phyloP scores from a whole-genome alignment of 345 rosid genomes.

The Rubroshorea leprosula region DNA sequence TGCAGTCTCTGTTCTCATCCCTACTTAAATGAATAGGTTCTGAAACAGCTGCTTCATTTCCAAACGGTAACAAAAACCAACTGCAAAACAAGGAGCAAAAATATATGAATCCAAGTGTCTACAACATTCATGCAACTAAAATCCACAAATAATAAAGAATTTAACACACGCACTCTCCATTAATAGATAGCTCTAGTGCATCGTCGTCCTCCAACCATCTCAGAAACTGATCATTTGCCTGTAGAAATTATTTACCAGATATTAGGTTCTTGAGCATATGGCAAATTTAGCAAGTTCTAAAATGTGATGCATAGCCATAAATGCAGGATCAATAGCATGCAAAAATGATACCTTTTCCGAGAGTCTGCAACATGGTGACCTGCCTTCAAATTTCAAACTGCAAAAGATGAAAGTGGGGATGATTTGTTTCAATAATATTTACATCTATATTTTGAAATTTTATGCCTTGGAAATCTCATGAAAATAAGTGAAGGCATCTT shows the following conservation, averaged over 20 bases:
- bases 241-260: constrained; percentile 9
- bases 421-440: too few relatives aligned
- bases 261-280: not conserved
- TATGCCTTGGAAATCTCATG: too few relatives aligned
- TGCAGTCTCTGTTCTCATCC: constrained; percentile 47
- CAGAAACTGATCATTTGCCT: constrained; percentile 35
- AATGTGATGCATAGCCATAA: too few relatives aligned
- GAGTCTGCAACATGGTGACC: constrained; percentile 75
- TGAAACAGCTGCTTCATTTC: constrained; percentile 32
- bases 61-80: constrained; percentile 58
- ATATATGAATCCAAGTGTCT: not conserved
- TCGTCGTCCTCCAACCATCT: constrained; percentile 57
- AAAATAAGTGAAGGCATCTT: too few relatives aligned
- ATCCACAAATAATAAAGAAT: constrained; percentile 1
- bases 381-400: constrained; percentile 85
- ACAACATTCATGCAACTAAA: not conserved
- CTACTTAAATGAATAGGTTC: constrained; percentile 43
- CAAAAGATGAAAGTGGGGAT: too few relatives aligned
- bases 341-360: constrained; percentile 59
- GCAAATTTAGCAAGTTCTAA: not conserved
- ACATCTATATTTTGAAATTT: too few relatives aligned
- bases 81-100: constrained; percentile 29
- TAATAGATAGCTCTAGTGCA: constrained; percentile 70
- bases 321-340: not conserved
- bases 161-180: constrained; percentile 62